Percentiles rank a stretch among this genome's conserved stretches.
Evolutionary conservation across 306 rosid genomes (phyloP).

Genomic region (Spatholobus suberectus): DNA sequence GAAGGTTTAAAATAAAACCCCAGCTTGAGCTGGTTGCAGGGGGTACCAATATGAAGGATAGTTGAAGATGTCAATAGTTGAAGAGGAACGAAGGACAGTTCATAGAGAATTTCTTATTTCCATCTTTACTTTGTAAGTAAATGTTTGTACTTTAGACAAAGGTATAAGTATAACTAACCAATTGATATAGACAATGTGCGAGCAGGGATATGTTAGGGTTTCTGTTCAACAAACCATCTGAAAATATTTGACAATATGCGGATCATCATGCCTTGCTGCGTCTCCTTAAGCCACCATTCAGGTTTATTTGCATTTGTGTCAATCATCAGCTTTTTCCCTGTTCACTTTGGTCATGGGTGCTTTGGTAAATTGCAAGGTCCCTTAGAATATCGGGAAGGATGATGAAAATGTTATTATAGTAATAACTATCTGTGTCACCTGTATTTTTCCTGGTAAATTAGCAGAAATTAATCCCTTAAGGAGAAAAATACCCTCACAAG

Average conservation of each 20-base stretch:
- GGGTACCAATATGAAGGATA: conserved; percentile 34
- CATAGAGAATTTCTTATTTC: neutral
- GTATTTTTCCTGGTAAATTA: conserved; percentile 51
- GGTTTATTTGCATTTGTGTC: conserved; percentile 37
- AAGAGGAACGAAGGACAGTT: neutral
- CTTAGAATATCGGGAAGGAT: conserved; percentile 60
- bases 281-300: conserved; percentile 34
- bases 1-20: conserved; percentile 61
- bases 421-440: conserved; percentile 42
- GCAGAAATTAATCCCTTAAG: neutral
- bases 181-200: conserved; percentile 58
- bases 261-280: conserved; percentile 25
- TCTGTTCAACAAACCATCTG: conserved; percentile 40
- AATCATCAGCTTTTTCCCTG: conserved; percentile 50
- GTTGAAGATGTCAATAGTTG: neutral
- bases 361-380: conserved; percentile 58
- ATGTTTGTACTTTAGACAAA: neutral
- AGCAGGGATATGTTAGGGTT: conserved; percentile 36
- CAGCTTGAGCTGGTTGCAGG: conserved; percentile 36
- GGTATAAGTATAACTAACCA: conserved; percentile 52
- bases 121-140: neutral
- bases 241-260: conserved; percentile 36
- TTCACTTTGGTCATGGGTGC: conserved; percentile 38
- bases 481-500: neutral
- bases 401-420: conserved; percentile 55